Percentiles rank a stretch among this genome's conserved stretches.
Evolutionary conservation across 2,329 filamentous ascomycete species (phyloP).

Genomic region (Aspergillus neoniger): DNA sequence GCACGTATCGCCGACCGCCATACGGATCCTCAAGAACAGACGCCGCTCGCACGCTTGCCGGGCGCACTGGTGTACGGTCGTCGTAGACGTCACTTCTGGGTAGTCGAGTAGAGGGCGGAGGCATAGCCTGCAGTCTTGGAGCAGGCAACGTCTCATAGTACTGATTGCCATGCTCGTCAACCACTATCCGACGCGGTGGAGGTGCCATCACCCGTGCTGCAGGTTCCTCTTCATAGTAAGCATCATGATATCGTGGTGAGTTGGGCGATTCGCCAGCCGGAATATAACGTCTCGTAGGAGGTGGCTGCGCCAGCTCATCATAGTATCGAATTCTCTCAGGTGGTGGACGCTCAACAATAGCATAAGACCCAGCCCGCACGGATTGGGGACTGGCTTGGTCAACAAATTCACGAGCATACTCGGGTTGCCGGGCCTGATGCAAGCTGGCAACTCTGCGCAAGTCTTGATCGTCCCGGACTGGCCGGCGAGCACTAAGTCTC

Average conservation of each 20-base stretch:
- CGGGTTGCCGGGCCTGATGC: conserved; percentile 47
- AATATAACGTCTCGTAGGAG: conserved; percentile 37
- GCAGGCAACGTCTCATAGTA: conserved; percentile 63
- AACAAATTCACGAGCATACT: conserved; percentile 46
- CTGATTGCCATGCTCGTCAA: conserved; percentile 81
- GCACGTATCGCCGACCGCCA: conserved; percentile 42
- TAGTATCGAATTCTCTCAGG: conserved; percentile 43
- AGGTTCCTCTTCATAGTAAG: conserved; percentile 47
- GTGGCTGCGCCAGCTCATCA: conserved; percentile 35
- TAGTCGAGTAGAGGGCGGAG: conserved; percentile 35
- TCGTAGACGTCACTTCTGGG: conserved; percentile 38
- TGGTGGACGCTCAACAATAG: conserved; percentile 40
- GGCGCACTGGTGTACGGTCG: conserved; percentile 33
- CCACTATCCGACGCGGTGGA: conserved; percentile 67
- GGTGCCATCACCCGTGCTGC: conserved; percentile 53
- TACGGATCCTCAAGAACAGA: conserved; percentile 48
- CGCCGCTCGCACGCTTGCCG: conserved; percentile 40
- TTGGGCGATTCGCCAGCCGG: conserved; percentile 40
- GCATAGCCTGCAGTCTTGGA: conserved; percentile 37
- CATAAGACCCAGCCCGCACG: conserved; percentile 43
- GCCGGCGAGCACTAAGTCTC: conserved; percentile 39
- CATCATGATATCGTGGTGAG: conserved; percentile 40
- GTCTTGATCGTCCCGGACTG: conserved; percentile 46
- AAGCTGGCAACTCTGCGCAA: conserved; percentile 51
- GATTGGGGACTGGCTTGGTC: conserved; percentile 45